phyloP scores from a whole-genome alignment of 1,284 basidiomycete genomes.

The Sporisorium sorghi region DNA sequence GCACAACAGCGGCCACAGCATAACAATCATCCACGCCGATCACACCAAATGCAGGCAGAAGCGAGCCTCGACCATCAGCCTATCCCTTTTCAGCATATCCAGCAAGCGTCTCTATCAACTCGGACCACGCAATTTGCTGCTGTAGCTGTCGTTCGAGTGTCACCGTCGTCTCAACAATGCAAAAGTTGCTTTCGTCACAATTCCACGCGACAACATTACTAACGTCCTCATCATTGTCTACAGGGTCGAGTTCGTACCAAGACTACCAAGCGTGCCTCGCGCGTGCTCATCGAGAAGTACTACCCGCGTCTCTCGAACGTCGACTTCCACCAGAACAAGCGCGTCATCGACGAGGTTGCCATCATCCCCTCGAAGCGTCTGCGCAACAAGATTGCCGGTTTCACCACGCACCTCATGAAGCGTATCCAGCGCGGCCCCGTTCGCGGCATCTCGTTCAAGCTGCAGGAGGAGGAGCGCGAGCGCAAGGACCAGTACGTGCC shows the following conservation, averaged over 20 bases:
- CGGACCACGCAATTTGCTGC: conserved; percentile 1
- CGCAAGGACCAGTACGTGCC: conserved; percentile 77
- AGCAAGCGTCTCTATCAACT: neutral
- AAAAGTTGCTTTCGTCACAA: neutral
- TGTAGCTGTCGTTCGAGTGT: neutral
- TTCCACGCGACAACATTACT: conserved; percentile 1
- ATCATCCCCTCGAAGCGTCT: conserved; percentile 98
- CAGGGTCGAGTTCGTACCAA: conserved; percentile 99
- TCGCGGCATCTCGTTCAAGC: conserved; percentile 99
- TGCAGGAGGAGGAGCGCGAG: conserved; percentile 99
- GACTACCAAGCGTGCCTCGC: conserved; percentile 99
- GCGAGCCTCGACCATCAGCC: neutral
- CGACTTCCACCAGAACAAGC: conserved; percentile 86
- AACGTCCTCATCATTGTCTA: neutral
- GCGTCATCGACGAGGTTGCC: conserved; percentile 93
- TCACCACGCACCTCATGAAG: conserved; percentile 99
- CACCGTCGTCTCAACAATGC: neutral
- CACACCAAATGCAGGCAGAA: neutral
- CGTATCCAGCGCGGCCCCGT: conserved; percentile 99
- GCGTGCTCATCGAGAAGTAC: conserved; percentile 99
- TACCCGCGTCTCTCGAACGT: conserved; percentile 70
- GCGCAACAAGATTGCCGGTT: conserved; percentile 99
- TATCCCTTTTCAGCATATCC: neutral
- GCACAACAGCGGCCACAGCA: neutral
- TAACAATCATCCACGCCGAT: neutral